Evolutionary conservation across 306 rosid genomes (phyloP).

Genomic region (Fagus crenata): DNA sequence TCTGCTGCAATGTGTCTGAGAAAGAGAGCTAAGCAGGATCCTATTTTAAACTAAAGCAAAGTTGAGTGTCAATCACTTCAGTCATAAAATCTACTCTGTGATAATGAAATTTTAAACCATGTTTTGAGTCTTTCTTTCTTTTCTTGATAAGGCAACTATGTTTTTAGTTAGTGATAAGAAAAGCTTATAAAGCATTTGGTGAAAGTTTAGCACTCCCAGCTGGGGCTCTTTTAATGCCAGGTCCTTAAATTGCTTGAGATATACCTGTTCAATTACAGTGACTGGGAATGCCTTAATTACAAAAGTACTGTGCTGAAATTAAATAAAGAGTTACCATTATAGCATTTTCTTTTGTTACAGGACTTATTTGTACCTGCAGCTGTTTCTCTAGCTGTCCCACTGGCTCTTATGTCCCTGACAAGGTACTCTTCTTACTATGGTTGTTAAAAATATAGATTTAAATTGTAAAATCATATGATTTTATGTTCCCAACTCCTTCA

Average conservation of each 20-base stretch:
- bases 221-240: not conserved
- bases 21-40: not conserved
- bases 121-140: not conserved
- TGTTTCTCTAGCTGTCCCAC: conserved; percentile 76
- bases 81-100: conserved; percentile 3
- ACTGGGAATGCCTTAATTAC: not conserved
- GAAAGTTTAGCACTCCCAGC: not conserved
- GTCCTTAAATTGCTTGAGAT: not conserved
- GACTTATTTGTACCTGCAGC: conserved; percentile 68
- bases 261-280: not conserved
- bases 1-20: not conserved
- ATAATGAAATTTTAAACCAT: conserved; percentile 10
- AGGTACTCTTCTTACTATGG: conserved; percentile 49
- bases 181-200: not conserved
- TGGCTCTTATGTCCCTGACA: conserved; percentile 81
- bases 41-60: not conserved
- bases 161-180: conserved; percentile 2
- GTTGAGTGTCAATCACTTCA: not conserved
- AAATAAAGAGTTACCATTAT: conserved; percentile 15
- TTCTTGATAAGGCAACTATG: not conserved
- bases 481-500: too few species aligned
- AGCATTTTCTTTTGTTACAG: conserved; percentile 43
- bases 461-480: too few species aligned
- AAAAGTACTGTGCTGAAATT: not conserved
- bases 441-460: too few species aligned